These are phyloP conservation scores for Neopestalotiopsis rosae DNA, from an alignment of 2,329 filamentous ascomycete species.

Conservation along the genomic window DNA sequence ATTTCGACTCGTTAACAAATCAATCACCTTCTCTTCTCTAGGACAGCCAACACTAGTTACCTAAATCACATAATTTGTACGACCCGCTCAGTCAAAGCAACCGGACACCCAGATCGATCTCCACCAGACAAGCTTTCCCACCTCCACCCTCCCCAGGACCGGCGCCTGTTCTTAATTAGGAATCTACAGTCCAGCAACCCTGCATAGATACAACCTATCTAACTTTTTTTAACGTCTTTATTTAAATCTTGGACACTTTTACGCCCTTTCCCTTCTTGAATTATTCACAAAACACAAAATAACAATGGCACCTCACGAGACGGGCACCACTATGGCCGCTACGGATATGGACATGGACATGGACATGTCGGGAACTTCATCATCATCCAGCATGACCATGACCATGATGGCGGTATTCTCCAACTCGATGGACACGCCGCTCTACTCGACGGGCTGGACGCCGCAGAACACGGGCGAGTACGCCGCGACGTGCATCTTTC, in stretches of 20 bases:
- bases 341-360: constrained; percentile 29
- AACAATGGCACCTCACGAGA: constrained; percentile 3
- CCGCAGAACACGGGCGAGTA: constrained; percentile 74
- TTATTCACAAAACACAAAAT: background rate
- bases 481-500: constrained; percentile 89
- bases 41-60: background rate
- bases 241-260: background rate
- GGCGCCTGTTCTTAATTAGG: constrained; percentile 12
- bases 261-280: background rate
- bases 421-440: constrained; percentile 51
- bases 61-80: background rate
- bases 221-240: background rate
- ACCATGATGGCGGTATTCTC: constrained; percentile 65
- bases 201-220: background rate
- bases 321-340: background rate
- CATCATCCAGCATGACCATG: constrained; percentile 25
- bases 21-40: background rate
- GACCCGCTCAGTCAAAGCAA: background rate
- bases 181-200: background rate
- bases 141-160: background rate
- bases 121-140: background rate
- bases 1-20: background rate
- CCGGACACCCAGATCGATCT: background rate
- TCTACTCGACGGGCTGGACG: constrained; percentile 73
- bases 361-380: constrained; percentile 25